Evolutionary conservation across 352 stramenopile species (phyloP), one percentile per base, ranked within the genome.

Genomic region (Phytophthora pini): DNA sequence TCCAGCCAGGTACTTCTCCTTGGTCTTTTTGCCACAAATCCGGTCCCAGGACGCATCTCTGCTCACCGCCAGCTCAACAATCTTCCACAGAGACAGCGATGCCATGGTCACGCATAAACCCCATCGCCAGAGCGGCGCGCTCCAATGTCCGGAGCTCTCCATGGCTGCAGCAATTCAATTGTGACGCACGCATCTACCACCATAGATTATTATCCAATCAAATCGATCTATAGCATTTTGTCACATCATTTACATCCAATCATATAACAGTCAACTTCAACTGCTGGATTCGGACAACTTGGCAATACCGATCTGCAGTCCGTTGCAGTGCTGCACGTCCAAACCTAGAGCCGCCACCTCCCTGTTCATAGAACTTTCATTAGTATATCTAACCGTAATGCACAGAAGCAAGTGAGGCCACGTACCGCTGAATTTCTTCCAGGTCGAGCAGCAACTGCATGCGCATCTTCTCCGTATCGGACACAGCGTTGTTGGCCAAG

Each of bases 401-500:
- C 3, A 5, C 48, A 43, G 36, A 12, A 32, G 41, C 2, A 44
- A 34, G 47, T n/a, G 8, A 39, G 34, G 20, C 1, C 22, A 72
- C 77, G 40, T 61, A 96, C 88, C 83, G 54, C 41, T 90, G 63
- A 43, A 96, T 65, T 47, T 93, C 80, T 32, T 92, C 58, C 11
- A 96, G 67, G 49, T 96, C 88, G 38, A 96, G 69, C 46, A 83
- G 61, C 43, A 96, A 48, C 59, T 96, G 88, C 56, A 87, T 72
- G 7, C 82, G 83, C 88, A 96, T 96, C 54, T 96, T 96, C 53
- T 92, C 80, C 36, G 88, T 94, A 70, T 96, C 88, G 4, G 82
- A 92, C 34, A 95, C 24, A 4, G 70, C 56, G 11, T 79, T 74
- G 8, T 56, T 60, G 3, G 31, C 49, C 12, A 55, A 34, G 0